Evolutionary conservation across 768 basidiomycete genomes (phyloP), one percentile per base, ranked within the genome.

Genomic region (Russula foetens): DNA sequence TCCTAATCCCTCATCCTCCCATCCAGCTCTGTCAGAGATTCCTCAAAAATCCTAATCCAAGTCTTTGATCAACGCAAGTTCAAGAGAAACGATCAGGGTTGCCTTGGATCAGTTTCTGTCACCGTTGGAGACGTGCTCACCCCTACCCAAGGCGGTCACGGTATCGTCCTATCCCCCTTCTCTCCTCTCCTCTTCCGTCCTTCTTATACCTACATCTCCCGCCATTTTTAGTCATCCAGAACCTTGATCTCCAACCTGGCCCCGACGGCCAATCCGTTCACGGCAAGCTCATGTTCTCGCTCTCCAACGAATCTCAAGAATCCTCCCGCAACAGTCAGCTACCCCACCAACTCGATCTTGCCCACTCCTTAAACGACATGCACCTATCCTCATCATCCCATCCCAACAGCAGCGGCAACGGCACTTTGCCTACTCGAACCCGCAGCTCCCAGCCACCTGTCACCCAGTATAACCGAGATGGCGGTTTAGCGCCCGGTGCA

Each of bases 31-130:
- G 82, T 93, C 65, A 85, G 82, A 47, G 84, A 82, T 62, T 84
- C 84, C 29, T 92, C 91, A 38, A 78, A 83, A 66, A 80, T 95
- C 68, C 79, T 81, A 26, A 88, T 95, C 48, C 91, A 95, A 75
- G 83, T 96, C 60, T 93, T 94, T 69, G 93, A 96, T 77, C 86
- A 92, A 73, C 81, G 84, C 69, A 92, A 90, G 72, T 93, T 90
- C 75, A 92, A 81, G 75, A 85, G 84, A 71, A 83, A 85, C 67
- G 92, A 94, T 71, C 92, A 94, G 76, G 92, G 75, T 9, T 79
- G 76, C 70, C 71, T 80, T 31, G 80, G 80, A 51, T 75, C 78
- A 23, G 76, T 80, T 70, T 77, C 78, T 56, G 65, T 80, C 65
- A 74, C 71, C 43, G 72, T 77, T 23, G 67, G 72, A 29, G 73